A percentile compares a stretch with the other conserved stretches of the same genome.
Conservation (phyloP, 176 grass and related monocot species). For the Oryza meyeriana region DNA sequence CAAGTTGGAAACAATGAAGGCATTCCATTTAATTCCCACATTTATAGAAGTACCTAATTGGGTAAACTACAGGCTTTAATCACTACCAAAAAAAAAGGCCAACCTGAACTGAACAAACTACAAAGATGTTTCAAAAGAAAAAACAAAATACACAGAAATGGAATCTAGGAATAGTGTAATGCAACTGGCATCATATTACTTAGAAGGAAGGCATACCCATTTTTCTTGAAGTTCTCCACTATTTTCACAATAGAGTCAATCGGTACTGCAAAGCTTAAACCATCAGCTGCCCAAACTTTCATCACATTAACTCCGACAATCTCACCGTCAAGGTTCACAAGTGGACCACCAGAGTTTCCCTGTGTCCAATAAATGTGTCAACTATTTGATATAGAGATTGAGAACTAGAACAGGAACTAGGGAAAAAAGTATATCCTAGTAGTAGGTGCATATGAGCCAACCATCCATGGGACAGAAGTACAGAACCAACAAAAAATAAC, state of each 20-base stretch:
- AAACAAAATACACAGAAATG: not conserved
- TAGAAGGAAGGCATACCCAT: conserved; percentile 46
- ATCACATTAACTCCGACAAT: conserved; percentile 82
- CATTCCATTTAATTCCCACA: not conserved
- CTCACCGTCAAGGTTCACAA: conserved; percentile 89
- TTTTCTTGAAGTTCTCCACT: conserved; percentile 73
- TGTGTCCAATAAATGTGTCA: conserved; percentile 21
- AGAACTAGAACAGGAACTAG: conserved; percentile 4
- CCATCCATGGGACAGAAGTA: not conserved
- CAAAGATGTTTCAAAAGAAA: not conserved
- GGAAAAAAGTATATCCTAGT: not conserved
- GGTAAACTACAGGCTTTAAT: not conserved
- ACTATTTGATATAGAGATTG: conserved; percentile 1
- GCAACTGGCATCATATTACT: not conserved
- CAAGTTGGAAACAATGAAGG: not conserved
- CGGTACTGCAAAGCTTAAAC: conserved; percentile 81
- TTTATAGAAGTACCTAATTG: not conserved
- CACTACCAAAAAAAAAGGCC: not conserved
- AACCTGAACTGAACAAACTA: conserved; percentile 3
- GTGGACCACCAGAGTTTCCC: conserved; percentile 86
- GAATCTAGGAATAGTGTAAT: conserved; percentile 12
- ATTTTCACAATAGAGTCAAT: conserved; percentile 72
- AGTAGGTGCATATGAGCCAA: not conserved
- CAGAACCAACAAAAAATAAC: conserved; percentile 2
- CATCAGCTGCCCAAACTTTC: conserved; percentile 57